phyloP scores from a whole-genome alignment of 2,329 filamentous ascomycete species.

The Lasiodiplodia sp. region DNA sequence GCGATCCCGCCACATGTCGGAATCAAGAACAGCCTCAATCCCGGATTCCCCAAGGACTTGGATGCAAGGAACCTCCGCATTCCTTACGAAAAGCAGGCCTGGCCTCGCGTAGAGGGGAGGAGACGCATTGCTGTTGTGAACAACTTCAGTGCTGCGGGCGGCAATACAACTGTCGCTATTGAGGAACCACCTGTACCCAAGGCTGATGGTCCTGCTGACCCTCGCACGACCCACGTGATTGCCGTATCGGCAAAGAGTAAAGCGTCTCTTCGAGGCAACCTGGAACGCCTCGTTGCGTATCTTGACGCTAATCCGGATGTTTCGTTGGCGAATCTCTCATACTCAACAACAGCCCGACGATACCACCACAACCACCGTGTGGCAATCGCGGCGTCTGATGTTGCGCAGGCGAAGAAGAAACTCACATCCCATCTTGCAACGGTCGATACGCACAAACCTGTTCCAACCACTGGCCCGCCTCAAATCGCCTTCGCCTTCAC shows the following conservation, averaged over 20 bases:
- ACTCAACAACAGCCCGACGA: slow-evolving; percentile 39
- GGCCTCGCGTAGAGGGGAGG: slow-evolving; percentile 36
- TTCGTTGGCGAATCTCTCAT: slow-evolving; percentile 34
- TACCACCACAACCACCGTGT: slow-evolving; percentile 36
- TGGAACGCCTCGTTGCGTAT: slow-evolving; percentile 30
- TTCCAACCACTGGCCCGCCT: slow-evolving; percentile 31
- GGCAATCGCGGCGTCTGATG: slow-evolving; percentile 10
- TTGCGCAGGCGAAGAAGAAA: slow-evolving; percentile 27
- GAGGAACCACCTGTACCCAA: slow-evolving; percentile 30
- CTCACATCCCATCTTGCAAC: neutral
- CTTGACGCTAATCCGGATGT: slow-evolving; percentile 31
- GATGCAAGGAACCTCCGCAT: slow-evolving; percentile 66
- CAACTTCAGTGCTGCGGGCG: slow-evolving; percentile 67
- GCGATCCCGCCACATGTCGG: slow-evolving; percentile 67
- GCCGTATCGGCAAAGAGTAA: slow-evolving; percentile 34
- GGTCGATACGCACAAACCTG: slow-evolving; percentile 9
- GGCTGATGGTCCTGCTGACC: slow-evolving; percentile 26
- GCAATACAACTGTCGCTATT: slow-evolving; percentile 58
- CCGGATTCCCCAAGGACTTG: slow-evolving; percentile 65
- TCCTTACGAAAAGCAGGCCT: slow-evolving; percentile 58
- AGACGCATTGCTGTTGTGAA: slow-evolving; percentile 40
- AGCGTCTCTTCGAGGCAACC: slow-evolving; percentile 33
- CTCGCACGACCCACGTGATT: slow-evolving; percentile 33
- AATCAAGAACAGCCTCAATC: slow-evolving; percentile 71
- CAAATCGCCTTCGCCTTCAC: slow-evolving; percentile 50